Evolutionary conservation across 176 grass and related monocot species (phyloP), one percentile per base, ranked within the genome.

Genomic region (Hordeum marinum): DNA sequence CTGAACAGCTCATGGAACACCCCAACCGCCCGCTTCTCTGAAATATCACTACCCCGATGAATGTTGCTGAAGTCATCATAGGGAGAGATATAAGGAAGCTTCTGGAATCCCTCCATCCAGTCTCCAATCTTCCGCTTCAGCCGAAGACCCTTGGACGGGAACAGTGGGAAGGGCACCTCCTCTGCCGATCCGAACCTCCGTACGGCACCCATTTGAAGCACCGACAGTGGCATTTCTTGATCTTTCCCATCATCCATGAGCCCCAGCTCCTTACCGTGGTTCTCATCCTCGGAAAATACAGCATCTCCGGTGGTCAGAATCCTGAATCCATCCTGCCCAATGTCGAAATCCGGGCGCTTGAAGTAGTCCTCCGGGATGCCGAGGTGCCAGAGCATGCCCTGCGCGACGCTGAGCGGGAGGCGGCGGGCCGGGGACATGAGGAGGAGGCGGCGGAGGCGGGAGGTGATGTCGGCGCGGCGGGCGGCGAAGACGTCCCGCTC

Each of bases 371-470:
- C 91, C 12, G 94, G 94, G 80, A 97, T 67, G 45, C 89, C 94
- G 11, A 97, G 83, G 58, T 94, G 93, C 92, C 92, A 97, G 80
- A 94, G 79, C 92, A 94, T 89, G 42, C 94, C 90, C 76, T 92
- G 90, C 4, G 91, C 88, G 34, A 92, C 42, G 15, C 78, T 58
- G 61, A 92, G 86, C 10, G 92, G 92, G 34, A 97, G 74, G 48
- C 76, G 70, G 78, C 72, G 89, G 9, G 81, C 48, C 23, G 76
- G 85, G 78, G 86, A 80, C 92, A 97, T 94, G 31, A 97, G 62
- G 21, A 97, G 67, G 45, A 97, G 66, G 71, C 72, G 87, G 80
- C 90, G 81, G 4, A 94, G 78, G 68, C 94, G 80, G 59, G 80
- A 90, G 21, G 89, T 52, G 48, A 97, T 72, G 24, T 85, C 90